Base-by-base conservation (phyloP, 805 yeast genomes). In the Candida sithepensis region DNA sequence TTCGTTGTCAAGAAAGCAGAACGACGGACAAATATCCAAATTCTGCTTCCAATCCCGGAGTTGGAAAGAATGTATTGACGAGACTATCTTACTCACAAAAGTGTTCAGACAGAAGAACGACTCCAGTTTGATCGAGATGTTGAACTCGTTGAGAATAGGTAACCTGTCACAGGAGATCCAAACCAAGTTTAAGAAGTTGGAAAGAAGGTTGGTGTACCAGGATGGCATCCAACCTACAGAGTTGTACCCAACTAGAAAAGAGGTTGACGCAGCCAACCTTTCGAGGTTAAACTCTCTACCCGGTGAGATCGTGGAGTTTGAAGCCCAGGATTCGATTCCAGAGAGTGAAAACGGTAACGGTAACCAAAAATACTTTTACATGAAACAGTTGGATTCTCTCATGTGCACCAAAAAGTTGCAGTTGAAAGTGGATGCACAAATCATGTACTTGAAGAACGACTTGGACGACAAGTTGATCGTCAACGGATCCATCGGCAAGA, bases 51-150 rank as follows among this genome's bases (percentile, higher is more conserved):
- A 90, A 58, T 75, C 89, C 9, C 62, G 69, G 2, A 67, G 81
- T 22, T 94, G 99, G 99, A 66, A 66, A 16, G 66, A 65, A 24
- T 77, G 81, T 6, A 74, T 94, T 39, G 67, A 77, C 9, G 75
- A 78, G 48, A 89, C 94, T 0, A 77, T 90, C 26, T 69, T 88
- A 39, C 70, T 94, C 45, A 80, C 84, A 2, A 79, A 83, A 56
- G 96, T 94, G 2, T 94, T 91, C 65, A 79, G 99, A 63, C 99
- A 92, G 64, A 76, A 79, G 49, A 85, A 86, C n/a, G 97, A 90
- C 60, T 71, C 70, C 36, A 82, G 77, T 33, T 80, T 94, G 53
- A 83, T 91, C 42, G 78, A 80, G 42, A 84, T 91, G 79, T 72
- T 94, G 52, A 91, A 92, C 62, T 79, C 85, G 21, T 76, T 92